A percentile compares a stretch with the other conserved stretches of the same genome.
Evolutionary conservation across 768 basidiomycete species (phyloP).

Genomic region (Podaxis sp.): DNA sequence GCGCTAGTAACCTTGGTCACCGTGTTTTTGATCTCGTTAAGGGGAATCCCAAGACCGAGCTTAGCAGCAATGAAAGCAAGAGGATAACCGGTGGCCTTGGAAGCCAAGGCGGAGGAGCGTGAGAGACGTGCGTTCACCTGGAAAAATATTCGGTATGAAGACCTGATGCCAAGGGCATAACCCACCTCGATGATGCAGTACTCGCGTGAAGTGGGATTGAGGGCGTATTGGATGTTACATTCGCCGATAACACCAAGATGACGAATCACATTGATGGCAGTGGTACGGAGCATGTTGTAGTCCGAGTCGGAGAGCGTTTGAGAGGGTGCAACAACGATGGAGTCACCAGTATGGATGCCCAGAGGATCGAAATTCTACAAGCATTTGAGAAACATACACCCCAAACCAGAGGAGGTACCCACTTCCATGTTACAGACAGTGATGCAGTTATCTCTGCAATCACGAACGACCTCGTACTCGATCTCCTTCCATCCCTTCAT

Average conservation of each 20-base stretch:
- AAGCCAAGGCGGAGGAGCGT: constrained; percentile 94
- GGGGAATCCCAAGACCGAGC: constrained; percentile 92
- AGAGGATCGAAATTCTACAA: constrained; percentile 95
- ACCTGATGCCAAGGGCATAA: neutral
- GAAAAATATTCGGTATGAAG: neutral
- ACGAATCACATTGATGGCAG: constrained; percentile 97
- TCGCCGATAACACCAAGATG: constrained; percentile 97
- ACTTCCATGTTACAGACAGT: constrained; percentile 99
- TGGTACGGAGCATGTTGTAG: constrained; percentile 98
- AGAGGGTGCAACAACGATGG: constrained; percentile 96
- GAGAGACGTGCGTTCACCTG: constrained; percentile 93
- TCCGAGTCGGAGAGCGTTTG: constrained; percentile 99
- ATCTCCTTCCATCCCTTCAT: constrained; percentile 99
- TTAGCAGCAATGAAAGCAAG: constrained; percentile 98
- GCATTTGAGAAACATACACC: neutral
- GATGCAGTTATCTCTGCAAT: constrained; percentile 98
- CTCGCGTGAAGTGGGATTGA: constrained; percentile 91
- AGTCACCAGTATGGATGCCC: constrained; percentile 98
- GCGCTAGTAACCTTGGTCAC: constrained; percentile 96
- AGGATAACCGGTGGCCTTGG: constrained; percentile 98
- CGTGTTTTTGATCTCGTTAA: constrained; percentile 97
- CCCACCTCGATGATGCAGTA: constrained; percentile 97
- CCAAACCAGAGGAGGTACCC: constrained; percentile 21
- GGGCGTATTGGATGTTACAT: constrained; percentile 98
- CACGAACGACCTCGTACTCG: constrained; percentile 97